Conservation (phyloP, 805 yeast genomes). For the Candida vartiovaarae region DNA sequence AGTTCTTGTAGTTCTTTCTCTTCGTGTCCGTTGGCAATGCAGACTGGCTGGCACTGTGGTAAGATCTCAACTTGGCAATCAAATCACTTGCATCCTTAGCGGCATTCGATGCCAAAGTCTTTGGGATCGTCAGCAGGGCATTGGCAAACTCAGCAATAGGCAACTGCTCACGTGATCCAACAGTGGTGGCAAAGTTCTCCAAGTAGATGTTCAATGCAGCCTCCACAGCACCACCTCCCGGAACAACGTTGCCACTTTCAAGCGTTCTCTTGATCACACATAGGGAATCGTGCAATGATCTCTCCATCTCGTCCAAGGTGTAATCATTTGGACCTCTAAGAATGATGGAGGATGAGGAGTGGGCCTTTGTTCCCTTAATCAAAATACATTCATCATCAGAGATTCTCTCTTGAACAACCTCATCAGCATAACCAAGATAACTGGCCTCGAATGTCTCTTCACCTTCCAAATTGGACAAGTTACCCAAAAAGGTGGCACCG, state of each 20-base stretch:
- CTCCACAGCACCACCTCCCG: slow-evolving; percentile 99
- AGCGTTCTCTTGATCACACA: slow-evolving; percentile 93
- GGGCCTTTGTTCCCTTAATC: slow-evolving; percentile 88
- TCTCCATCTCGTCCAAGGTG: slow-evolving; percentile 96
- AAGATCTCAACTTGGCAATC: slow-evolving; percentile 90
- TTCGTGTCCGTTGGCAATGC: slow-evolving; percentile 80
- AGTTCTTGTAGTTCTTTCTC: slow-evolving; percentile 79
- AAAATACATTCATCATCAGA: slow-evolving; percentile 96
- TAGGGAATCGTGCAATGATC: slow-evolving; percentile 91
- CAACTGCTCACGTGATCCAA: slow-evolving; percentile 94
- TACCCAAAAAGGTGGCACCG: slow-evolving; percentile 85
- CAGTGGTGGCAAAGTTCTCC: slow-evolving; percentile 96
- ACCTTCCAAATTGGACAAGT: slow-evolving; percentile 85
- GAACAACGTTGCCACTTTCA: slow-evolving; percentile 90
- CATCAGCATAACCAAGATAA: slow-evolving; percentile 89
- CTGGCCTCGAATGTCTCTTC: slow-evolving; percentile 82
- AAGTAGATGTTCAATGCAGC: slow-evolving; percentile 89
- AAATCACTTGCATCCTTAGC: slow-evolving; percentile 95
- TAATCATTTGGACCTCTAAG: slow-evolving; percentile 95
- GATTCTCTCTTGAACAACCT: slow-evolving; percentile 79
- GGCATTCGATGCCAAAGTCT: slow-evolving; percentile 93
- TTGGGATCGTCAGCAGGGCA: slow-evolving; percentile 86
- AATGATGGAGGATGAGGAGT: slow-evolving; percentile 85
- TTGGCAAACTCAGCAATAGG: slow-evolving; percentile 97
- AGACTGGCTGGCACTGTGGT: slow-evolving; percentile 90